These are phyloP conservation scores for Debaryomyces tyrocola DNA, from an alignment of 805 yeast genomes.

Conservation along the genomic window DNA sequence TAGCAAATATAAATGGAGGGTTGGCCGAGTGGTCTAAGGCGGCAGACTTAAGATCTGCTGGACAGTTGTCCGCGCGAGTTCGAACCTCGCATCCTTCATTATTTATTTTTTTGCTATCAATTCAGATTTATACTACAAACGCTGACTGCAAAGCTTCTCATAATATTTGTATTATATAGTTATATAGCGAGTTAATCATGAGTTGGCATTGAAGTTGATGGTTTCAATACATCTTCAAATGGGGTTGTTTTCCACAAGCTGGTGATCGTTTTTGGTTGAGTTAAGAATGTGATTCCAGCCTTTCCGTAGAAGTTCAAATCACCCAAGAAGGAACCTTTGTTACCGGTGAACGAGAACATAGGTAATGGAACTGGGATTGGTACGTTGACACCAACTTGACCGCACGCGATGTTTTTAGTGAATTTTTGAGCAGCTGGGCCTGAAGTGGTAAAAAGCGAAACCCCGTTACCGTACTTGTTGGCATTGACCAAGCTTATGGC, in stretches of 20 bases:
- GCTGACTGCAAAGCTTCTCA: not conserved
- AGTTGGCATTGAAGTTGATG: slow-evolving; percentile 69
- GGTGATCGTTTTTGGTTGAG: slow-evolving; percentile 76
- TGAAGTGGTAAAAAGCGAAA: slow-evolving; percentile 65
- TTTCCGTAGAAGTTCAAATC: slow-evolving; percentile 80
- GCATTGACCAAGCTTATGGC: slow-evolving; percentile 64
- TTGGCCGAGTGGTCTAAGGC: slow-evolving; percentile 46
- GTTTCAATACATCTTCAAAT: slow-evolving; percentile 46
- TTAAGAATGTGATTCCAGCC: slow-evolving; percentile 69
- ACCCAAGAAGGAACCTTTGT: slow-evolving; percentile 72
- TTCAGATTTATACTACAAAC: not conserved
- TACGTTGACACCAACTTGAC: slow-evolving; percentile 76
- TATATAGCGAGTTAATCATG: slow-evolving; percentile 36
- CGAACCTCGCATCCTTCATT: slow-evolving; percentile 45
- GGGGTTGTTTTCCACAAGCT: slow-evolving; percentile 61
- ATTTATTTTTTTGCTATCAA: slow-evolving; percentile 11
- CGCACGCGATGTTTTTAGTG: slow-evolving; percentile 66
- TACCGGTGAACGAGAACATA: slow-evolving; percentile 78
- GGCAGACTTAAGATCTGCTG: slow-evolving; percentile 44
- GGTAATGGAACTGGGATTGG: slow-evolving; percentile 83
- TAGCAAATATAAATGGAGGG: slow-evolving; percentile 25
- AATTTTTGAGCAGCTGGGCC: slow-evolving; percentile 73
- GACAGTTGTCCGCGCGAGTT: slow-evolving; percentile 45
- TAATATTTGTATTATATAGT: not conserved
- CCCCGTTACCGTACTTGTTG: slow-evolving; percentile 67